phyloP scores from a whole-genome alignment of 2,329 filamentous ascomycete species.

The Arachnomyces sp. region DNA sequence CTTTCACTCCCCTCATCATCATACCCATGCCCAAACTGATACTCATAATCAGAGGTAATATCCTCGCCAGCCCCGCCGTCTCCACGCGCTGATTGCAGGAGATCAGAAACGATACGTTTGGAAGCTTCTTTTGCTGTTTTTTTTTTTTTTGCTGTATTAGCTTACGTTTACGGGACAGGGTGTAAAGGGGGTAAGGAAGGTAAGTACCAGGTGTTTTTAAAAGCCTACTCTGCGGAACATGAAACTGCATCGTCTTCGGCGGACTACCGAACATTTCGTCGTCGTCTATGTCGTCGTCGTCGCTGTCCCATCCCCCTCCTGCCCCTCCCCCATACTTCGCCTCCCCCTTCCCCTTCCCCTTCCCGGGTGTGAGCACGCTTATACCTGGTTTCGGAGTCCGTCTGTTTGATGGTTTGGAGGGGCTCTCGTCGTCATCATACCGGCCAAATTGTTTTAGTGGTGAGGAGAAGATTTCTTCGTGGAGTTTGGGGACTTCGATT shows the following conservation, averaged over 20 bases:
- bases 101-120: constrained; percentile 41
- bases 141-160: not conserved
- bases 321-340: no score
- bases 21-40: constrained; percentile 11
- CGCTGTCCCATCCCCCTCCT: constrained; percentile 60
- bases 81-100: constrained; percentile 38
- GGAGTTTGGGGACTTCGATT: constrained; percentile 70
- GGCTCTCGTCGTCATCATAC: constrained; percentile 15
- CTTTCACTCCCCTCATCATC: constrained; percentile 33
- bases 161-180: not conserved
- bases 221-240: constrained; percentile 41
- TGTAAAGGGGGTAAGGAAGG: not conserved
- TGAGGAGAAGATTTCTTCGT: constrained; percentile 77
- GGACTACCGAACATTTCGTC: constrained; percentile 64
- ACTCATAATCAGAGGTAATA: constrained; percentile 19
- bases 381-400: constrained; percentile 49
- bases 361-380: constrained; percentile 70
- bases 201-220: constrained; percentile 40
- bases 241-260: constrained; percentile 61
- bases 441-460: constrained; percentile 42
- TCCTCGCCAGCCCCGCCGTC: constrained; percentile 20
- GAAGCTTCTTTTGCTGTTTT: constrained; percentile 42
- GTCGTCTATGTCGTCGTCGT: constrained; percentile 52
- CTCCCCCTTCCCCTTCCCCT: constrained; percentile 21
- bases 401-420: constrained; percentile 28